Evolutionary conservation across 768 basidiomycete genomes (phyloP), one percentile per base, ranked within the genome.

Genomic region (Amanita phalloides): DNA sequence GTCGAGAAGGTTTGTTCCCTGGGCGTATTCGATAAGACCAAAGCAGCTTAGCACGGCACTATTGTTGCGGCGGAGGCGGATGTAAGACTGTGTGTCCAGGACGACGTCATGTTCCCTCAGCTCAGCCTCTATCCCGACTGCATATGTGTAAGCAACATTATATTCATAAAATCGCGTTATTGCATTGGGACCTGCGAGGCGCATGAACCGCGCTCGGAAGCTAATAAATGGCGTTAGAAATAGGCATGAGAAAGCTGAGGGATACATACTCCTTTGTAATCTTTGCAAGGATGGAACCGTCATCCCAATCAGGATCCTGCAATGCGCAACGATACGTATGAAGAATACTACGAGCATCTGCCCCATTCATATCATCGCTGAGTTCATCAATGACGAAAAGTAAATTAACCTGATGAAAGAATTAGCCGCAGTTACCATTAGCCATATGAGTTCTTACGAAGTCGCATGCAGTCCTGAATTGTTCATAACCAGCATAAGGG

Each of bases 361-460:
- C 64, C 25, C 75, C 77, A 59, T 67, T 73, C 61, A 83, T 82
- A 53, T 82, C 81, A 56, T 84, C 81, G 61, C 79, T 82, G 49
- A 82, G 71, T 63, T 84, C 82, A 62, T 85, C 84, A 45, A 83
- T 70, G 53, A 79, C 77, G 65, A 81, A 84, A 26, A 85, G 72
- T 10, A 79, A 65, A 58, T 84, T 82, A 53, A 82, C 68, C 75
- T 75, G 30, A 43, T 37, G 10, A 30, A 46, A 28, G 6, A 36
- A 50, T 55, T 28, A 51, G 41, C 2, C 11, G 30, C 51, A 55
- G 46, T 47, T 44, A 42, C 20, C 10, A 49, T 32, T 36, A 23
- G 26, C 53, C 25, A 49, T 11, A 46, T 46, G 26, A 38, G 26
- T 47, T 62, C 70, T 64, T 57, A 80, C 73, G 54, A 81, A 79